Evolutionary conservation across 306 rosid species (phyloP), one percentile per base, ranked within the genome.

Genomic region (Cucurbita argyrosperma): DNA sequence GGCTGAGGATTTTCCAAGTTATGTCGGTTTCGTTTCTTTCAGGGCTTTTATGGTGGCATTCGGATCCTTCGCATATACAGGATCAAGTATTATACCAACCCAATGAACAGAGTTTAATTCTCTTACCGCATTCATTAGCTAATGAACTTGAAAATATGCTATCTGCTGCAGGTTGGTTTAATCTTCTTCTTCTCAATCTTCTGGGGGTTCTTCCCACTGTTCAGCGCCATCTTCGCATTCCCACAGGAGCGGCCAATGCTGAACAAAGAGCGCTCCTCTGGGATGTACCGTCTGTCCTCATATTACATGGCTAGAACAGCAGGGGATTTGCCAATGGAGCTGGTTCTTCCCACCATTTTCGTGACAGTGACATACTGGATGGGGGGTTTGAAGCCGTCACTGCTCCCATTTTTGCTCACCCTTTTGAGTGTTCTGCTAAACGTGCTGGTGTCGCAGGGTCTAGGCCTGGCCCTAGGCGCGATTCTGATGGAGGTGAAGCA

Each of bases 191-290:
- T 87, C 65, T 88, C 96, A 0, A 93, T 89, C 8, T 94, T 94
- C 75, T 94, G 98, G 98, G 98, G 97, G 46, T 94, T 94, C 81
- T 94, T 90, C 76, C 97, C 98, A 0, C 90, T 94, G 50, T 93
- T 90, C 85, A 87, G 92, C 4, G 90, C 97, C 23, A 89, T 94
- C 76, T 94, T 94, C 65, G 87, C 98, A 53, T 94, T 94, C 78
- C 98, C 98, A 61, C 89, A 16, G 5, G 69, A 94, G 85, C 71
- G 37, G 0, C 52, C 52, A 19, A 65, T 65, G 71, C 13, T 40
- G 10, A n/a, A 10, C 16, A 65, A 65, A 65, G 71, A 65, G 10
- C 71, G 69, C 13, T 62, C 69, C 49, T 62, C 69, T 0, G 69
- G 49, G n/a, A 62, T 62, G 69, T 62, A 62, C 49, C 49, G 49